Base-by-base conservation (phyloP, 176 grass and related monocot genomes). In the Triticum timopheevii region DNA sequence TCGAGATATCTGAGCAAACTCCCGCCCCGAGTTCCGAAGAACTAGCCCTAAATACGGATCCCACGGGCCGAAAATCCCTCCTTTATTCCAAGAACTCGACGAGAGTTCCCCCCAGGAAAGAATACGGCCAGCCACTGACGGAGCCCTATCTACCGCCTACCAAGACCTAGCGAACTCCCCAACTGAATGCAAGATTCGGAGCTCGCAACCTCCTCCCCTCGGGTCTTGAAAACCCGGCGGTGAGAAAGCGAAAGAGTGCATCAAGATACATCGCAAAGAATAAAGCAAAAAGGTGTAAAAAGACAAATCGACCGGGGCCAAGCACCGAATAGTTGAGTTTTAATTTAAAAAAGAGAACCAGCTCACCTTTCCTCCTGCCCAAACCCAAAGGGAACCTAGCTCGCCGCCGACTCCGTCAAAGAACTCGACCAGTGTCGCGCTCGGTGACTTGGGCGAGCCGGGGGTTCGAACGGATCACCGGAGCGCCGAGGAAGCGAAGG, bases 281-380 rank as follows among this genome's bases (percentile, higher is more conserved):
- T 86, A 90, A 86, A 90, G 79, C 64, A 34, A 77, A 86, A 77
- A 56, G 52, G 25, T 31, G 24, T 80, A 85, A 89, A 70, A 65
- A 27, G 38, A 28, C 27, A 47, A 77, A 59, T 52, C 49, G 82
- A 39, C n/a, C 52, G 44, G 78, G 73, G 80, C 73, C 78, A 73
- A 82, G 88, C 50, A 30, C 10, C 33, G 39, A 73, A 83, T 78
- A 8, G 12, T 52, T 82, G 33, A 52, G 84, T 27, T 69, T 68
- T 69, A 33, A 69, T 80, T 22, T 90, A 83, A 90, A 90, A 36
- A 79, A 87, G 86, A 90, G 65, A 79, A 78, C 31, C 72, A 23
- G 40, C 73, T 82, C 79, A 82, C 89, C 79, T 90, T 90, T 82
- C 28, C 65, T 79, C 80, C 23, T 61, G 39, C 72, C 50, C 50